Evolutionary conservation across 2,329 filamentous ascomycete species (phyloP).

Genomic region (Fusarium nematophilum): DNA sequence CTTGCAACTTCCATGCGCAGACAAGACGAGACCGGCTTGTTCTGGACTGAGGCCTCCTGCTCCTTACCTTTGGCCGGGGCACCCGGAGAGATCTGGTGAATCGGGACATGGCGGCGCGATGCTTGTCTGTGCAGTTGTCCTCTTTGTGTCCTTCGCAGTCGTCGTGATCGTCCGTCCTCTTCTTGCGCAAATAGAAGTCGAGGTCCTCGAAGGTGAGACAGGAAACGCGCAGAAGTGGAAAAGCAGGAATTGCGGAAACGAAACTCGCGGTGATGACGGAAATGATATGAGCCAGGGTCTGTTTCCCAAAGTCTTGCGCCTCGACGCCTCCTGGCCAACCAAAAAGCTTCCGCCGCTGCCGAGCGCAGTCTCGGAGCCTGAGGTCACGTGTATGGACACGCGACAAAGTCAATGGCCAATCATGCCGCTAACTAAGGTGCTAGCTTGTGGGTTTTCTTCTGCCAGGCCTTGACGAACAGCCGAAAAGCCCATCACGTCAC

Average conservation of each 20-base stretch:
- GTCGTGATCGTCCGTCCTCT: conserved; percentile 4
- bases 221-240: conserved; percentile 20
- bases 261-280: conserved; percentile 36
- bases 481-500: conserved; percentile 31
- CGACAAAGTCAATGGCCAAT: conserved; percentile 19
- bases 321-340: conserved; percentile 21
- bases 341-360: conserved; percentile 4
- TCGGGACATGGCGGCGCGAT: conserved; percentile 47
- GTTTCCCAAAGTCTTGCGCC: conserved; percentile 28
- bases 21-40: conserved; percentile 3
- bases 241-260: conserved; percentile 24
- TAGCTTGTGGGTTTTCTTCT: neutral
- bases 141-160: conserved; percentile 3
- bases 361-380: conserved; percentile 20
- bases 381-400: conserved; percentile 24
- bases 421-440: conserved; percentile 12
- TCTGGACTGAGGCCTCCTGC: conserved; percentile 11
- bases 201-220: conserved; percentile 7
- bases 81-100: conserved; percentile 54
- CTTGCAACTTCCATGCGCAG: neutral
- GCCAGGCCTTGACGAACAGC: neutral
- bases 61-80: conserved; percentile 55
- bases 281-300: conserved; percentile 44
- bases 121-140: conserved; percentile 6
- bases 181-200: neutral